Conservation (phyloP, 352 stramenopile genomes). For the Saprolegnia diclina region DNA sequence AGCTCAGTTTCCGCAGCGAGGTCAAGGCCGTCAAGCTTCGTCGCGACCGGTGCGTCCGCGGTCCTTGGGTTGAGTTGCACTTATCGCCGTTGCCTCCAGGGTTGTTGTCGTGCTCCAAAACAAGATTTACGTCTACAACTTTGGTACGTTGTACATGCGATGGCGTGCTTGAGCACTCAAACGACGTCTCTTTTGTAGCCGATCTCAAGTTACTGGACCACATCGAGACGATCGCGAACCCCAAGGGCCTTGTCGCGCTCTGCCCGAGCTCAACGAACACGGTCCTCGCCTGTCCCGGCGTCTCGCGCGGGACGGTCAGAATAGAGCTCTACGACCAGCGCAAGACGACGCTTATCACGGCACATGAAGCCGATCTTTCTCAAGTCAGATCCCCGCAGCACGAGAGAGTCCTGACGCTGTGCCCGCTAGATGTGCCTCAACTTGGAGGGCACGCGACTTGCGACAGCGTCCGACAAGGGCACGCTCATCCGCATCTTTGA, state of each 20-base stretch:
- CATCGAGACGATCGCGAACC: constrained; percentile 98
- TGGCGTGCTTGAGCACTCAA: background rate
- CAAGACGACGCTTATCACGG: constrained; percentile 93
- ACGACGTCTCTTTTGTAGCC: constrained; percentile 35
- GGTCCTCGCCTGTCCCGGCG: constrained; percentile 94
- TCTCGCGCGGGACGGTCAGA: constrained; percentile 85
- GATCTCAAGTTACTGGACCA: constrained; percentile 97
- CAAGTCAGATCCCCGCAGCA: constrained; percentile 38
- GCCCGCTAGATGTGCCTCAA: constrained; percentile 83
- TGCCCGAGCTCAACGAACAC: constrained; percentile 90
- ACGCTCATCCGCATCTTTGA: constrained; percentile 98
- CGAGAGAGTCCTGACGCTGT: background rate
- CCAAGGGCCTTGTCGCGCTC: constrained; percentile 91
- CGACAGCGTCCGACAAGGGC: constrained; percentile 95
- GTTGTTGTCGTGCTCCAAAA: constrained; percentile 96
- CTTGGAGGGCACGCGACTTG: constrained; percentile 91
- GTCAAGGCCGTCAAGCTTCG: constrained; percentile 95
- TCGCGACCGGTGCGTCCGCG: constrained; percentile 72
- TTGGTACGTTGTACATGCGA: constrained; percentile 51
- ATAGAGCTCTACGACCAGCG: constrained; percentile 97
- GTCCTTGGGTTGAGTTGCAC: background rate
- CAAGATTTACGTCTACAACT: constrained; percentile 98
- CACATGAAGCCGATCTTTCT: constrained; percentile 91
- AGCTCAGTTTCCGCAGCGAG: constrained; percentile 96
- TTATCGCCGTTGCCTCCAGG: constrained; percentile 33